Conservation (phyloP, 2,329 filamentous ascomycete genomes). For the Epichloe amarillans region DNA sequence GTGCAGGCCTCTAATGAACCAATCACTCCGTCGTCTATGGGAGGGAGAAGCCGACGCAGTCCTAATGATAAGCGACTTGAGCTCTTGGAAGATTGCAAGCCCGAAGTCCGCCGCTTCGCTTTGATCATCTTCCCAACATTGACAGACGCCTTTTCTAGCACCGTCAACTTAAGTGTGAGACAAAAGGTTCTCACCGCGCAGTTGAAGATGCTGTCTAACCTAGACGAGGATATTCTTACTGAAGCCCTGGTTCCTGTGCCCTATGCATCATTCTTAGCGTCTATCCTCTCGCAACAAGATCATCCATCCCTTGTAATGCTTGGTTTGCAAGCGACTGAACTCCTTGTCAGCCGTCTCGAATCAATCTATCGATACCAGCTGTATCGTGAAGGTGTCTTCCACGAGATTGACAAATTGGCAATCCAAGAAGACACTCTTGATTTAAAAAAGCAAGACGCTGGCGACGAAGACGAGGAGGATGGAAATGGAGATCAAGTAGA, state of each 20-base stretch:
- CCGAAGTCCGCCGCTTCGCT: conserved; percentile 81
- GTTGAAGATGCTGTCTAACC: conserved; percentile 90
- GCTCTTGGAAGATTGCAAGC: conserved; percentile 67
- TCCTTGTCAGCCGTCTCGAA: conserved; percentile 73
- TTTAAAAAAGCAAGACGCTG: conserved; percentile 3
- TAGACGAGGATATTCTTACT: conserved; percentile 73
- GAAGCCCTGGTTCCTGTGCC: conserved; percentile 79
- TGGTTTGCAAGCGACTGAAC: conserved; percentile 77
- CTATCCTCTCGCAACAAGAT: conserved; percentile 90
- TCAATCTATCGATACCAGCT: conserved; percentile 91
- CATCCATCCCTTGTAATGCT: conserved; percentile 76
- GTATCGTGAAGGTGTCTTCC: conserved; percentile 89
- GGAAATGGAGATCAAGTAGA: conserved; percentile 14
- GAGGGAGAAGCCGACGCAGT: conserved; percentile 24
- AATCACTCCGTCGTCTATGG: conserved; percentile 23
- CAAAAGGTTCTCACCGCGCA: conserved; percentile 95
- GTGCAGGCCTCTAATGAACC: conserved; percentile 25
- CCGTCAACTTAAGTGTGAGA: conserved; percentile 85
- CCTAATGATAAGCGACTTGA: conserved; percentile 72
- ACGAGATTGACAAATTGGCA: conserved; percentile 75
- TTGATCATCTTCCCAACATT: conserved; percentile 87
- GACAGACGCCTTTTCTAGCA: conserved; percentile 94
- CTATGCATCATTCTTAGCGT: conserved; percentile 89
- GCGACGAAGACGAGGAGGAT: conserved; percentile 8
- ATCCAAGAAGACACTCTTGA: conserved; percentile 25